Evolutionary conservation across 2,329 filamentous ascomycete genomes (phyloP).

Genomic region (Fusarium coicis): DNA sequence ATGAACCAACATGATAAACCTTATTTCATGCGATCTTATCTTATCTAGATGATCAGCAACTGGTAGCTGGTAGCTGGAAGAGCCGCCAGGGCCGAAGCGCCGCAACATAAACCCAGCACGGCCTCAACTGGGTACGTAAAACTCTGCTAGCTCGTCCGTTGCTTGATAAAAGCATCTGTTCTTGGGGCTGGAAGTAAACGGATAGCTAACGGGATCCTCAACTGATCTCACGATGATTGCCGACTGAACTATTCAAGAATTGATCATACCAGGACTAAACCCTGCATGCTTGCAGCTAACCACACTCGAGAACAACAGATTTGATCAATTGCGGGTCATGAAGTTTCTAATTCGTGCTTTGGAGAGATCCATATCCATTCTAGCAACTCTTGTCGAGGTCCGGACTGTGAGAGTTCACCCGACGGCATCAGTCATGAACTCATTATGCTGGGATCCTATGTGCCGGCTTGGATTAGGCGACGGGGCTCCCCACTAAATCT

Average conservation of each 20-base stretch:
- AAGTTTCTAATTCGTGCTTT: neutral
- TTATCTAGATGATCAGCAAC: conserved; percentile 15
- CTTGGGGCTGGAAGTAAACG: neutral
- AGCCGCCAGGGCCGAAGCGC: conserved; percentile 12
- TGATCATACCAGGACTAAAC: neutral
- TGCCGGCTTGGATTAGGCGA: neutral
- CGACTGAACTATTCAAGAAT: neutral
- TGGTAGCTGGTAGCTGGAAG: neutral
- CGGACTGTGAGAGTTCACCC: neutral
- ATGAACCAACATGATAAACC: neutral
- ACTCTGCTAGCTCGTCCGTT: neutral
- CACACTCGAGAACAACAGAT: neutral
- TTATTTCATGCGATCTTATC: conserved; percentile 12
- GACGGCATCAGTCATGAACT: neutral
- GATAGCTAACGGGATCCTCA: neutral
- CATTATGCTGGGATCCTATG: neutral
- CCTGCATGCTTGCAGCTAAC: neutral
- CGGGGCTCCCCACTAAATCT: neutral
- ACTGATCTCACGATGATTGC: neutral
- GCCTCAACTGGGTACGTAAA: neutral
- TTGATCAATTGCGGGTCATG: neutral
- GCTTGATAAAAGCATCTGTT: neutral
- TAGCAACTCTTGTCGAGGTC: neutral
- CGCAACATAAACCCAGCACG: conserved; percentile 5
- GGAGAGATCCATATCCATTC: neutral